Evolutionary conservation across 768 basidiomycete species (phyloP).

Genomic region (Rubroboletus pulcherrimus): DNA sequence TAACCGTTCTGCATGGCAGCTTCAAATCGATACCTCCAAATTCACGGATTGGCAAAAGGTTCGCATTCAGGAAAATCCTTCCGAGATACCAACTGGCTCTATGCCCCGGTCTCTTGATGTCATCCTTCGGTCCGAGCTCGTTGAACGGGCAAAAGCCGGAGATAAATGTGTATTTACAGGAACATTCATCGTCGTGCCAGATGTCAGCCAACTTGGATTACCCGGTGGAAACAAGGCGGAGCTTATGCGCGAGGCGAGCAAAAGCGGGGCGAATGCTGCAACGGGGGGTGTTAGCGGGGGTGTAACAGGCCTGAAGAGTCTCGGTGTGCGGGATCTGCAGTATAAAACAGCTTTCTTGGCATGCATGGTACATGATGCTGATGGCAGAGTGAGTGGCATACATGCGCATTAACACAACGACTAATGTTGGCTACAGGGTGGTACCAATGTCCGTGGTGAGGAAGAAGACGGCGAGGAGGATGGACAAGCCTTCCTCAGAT

Average conservation of each 20-base stretch:
- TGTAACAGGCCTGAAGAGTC: conserved; percentile 88
- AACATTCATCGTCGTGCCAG: conserved; percentile 97
- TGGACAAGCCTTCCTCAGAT: conserved; percentile 80
- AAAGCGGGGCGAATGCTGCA: conserved; percentile 53
- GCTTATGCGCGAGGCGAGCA: conserved; percentile 81
- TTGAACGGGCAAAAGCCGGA: conserved; percentile 98
- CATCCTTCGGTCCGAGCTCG: conserved; percentile 90
- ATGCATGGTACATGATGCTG: conserved; percentile 93
- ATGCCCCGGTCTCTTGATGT: conserved; percentile 98
- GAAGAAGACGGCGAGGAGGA: conserved; percentile 75
- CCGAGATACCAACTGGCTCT: conserved; percentile 96
- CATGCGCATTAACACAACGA: not conserved
- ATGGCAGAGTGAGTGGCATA: conserved; percentile 66
- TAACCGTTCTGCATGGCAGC: conserved; percentile 86
- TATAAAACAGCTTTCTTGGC: conserved; percentile 99
- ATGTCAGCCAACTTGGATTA: conserved; percentile 92
- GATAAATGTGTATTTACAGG: conserved; percentile 99
- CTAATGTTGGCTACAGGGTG: conserved; percentile 45
- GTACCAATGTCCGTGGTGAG: conserved; percentile 88
- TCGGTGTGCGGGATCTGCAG: conserved; percentile 93
- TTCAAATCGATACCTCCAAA: conserved; percentile 93
- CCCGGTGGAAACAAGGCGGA: conserved; percentile 92
- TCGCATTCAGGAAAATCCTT: conserved; percentile 97
- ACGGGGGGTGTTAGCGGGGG: conserved; percentile 71
- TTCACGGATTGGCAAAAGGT: conserved; percentile 99